These are phyloP conservation scores for Rauvolfia tetraphylla DNA, from an alignment of 257 asterid species.

Conservation along the genomic window DNA sequence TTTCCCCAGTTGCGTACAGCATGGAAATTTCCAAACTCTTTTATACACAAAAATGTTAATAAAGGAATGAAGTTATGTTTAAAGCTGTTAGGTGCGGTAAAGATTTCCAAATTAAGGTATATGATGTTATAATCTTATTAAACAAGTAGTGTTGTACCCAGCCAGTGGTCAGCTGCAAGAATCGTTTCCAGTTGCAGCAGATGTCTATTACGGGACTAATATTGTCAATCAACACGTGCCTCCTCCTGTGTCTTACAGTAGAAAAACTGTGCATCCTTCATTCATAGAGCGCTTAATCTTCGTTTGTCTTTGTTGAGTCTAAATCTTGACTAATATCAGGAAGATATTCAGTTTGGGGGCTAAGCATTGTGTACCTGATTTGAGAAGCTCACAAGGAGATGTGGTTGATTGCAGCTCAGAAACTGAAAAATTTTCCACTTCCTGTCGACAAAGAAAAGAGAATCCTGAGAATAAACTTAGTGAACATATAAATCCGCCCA, in stretches of 20 bases:
- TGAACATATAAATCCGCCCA: conserved; percentile 14
- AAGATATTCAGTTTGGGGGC: conserved; percentile 20
- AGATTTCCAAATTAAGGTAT: neutral
- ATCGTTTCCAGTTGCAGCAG: neutral
- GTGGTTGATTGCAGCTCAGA: conserved; percentile 14
- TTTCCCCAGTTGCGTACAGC: neutral
- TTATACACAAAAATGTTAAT: neutral
- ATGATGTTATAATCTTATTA: neutral
- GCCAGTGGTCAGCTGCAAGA: neutral
- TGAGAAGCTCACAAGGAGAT: conserved; percentile 26
- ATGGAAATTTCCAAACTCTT: neutral
- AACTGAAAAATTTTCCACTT: conserved; percentile 13
- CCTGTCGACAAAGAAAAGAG: conserved; percentile 23
- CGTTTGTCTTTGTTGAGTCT: neutral
- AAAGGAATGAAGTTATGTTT: neutral
- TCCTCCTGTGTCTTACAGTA: neutral
- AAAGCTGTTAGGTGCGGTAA: neutral
- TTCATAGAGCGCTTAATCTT: neutral
- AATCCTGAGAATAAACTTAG: conserved; percentile 17
- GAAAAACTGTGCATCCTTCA: neutral
- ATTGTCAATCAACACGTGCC: neutral
- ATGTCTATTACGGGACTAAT: neutral
- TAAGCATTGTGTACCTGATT: conserved; percentile 19
- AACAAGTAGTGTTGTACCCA: neutral
- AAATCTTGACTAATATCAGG: conserved; percentile 4